Base-by-base conservation (phyloP, 1,284 basidiomycete genomes). In the Ceratobasidium theobromae region DNA sequence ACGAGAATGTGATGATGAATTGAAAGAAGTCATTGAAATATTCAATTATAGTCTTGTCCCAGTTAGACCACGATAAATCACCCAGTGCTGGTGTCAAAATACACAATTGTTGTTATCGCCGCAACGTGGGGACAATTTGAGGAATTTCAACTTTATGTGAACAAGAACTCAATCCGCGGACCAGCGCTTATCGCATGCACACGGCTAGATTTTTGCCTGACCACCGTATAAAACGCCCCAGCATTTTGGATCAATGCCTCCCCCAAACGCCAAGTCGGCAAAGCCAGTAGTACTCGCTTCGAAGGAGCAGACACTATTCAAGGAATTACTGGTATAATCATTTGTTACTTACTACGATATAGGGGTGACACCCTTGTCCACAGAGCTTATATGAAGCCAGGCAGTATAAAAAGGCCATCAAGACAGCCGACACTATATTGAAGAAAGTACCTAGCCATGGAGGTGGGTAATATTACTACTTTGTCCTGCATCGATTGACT, bases 391-490 rank as follows among this genome's bases (percentile, higher is more conserved):
- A 99, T 77, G 96, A 99, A 78, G 84, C 87, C 25, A 87, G 91
- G 74, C 89, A 94, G 75, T 87, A 95, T 77, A 91, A 93, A 74
- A 92, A 93, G 73, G 95, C 89, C 40, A 81, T 93, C 72, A 98
- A 98, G 78, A 87, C 91, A 8, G 93, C 94, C 1, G 95, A 99
- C 77, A 84, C 87, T 72, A 95, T 99, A 74, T 85, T 99, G 75
- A 96, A 94, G 79, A 97, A 96, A 81, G 86, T 88, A 73, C 95
- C 97, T 0, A 89, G 97, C 64, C 95, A 98, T 84, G 97, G 95
- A 72, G 93, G 94, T 93, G 74, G 65, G 83, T 71, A 43, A n/a
- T n/a, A 5, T 38, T 38, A 30, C 69, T 23, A 52, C 66, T 33
- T 53, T 72, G 41, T 70, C 72, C 18, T 71, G 69, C 57, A 70